Evolutionary conservation across 805 yeast genomes (phyloP).

Genomic region (Metschnikowia arizonensis): DNA sequence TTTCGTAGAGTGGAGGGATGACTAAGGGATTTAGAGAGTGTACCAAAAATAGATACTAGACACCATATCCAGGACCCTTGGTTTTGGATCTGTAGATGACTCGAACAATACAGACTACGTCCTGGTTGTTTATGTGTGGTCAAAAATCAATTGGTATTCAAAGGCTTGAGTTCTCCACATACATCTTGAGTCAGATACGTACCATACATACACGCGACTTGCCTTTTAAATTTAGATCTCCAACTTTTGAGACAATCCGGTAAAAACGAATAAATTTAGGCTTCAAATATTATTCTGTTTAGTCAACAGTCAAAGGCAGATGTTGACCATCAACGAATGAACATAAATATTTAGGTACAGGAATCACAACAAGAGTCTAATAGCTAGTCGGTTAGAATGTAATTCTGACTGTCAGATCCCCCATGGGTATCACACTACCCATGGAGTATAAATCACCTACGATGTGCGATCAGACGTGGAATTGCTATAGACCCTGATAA

Average conservation of each 20-base stretch:
- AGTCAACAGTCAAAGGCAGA: too few relatives aligned
- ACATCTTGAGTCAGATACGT: slow-evolving; percentile 19
- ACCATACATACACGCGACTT: slow-evolving; percentile 7
- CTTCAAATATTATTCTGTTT: too few relatives aligned
- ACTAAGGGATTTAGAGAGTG: slow-evolving; percentile 17
- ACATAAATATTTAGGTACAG: too few relatives aligned
- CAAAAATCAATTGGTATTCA: slow-evolving; percentile 12
- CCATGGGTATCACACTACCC: too few relatives aligned
- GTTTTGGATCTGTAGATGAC: slow-evolving; percentile 10
- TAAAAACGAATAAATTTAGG: not conserved
- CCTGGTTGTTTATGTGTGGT: slow-evolving; percentile 13
- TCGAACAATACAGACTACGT: slow-evolving; percentile 6
- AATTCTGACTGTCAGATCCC: too few relatives aligned
- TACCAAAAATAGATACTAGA: not conserved
- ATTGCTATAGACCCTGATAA: too few relatives aligned
- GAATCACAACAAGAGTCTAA: too few relatives aligned
- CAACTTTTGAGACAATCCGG: not conserved
- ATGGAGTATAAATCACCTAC: too few relatives aligned
- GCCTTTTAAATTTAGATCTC: not conserved
- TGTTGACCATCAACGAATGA: too few relatives aligned
- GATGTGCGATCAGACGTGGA: too few relatives aligned
- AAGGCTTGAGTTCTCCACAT: slow-evolving; percentile 8
- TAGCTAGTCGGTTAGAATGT: too few relatives aligned
- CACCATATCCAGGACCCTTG: not conserved
- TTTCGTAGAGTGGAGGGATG: slow-evolving; percentile 82